A percentile compares a stretch with the other conserved stretches of the same genome.
Conservation (phyloP, 495 filamentous ascomycete genomes). For the Hypoxylon perforatum region DNA sequence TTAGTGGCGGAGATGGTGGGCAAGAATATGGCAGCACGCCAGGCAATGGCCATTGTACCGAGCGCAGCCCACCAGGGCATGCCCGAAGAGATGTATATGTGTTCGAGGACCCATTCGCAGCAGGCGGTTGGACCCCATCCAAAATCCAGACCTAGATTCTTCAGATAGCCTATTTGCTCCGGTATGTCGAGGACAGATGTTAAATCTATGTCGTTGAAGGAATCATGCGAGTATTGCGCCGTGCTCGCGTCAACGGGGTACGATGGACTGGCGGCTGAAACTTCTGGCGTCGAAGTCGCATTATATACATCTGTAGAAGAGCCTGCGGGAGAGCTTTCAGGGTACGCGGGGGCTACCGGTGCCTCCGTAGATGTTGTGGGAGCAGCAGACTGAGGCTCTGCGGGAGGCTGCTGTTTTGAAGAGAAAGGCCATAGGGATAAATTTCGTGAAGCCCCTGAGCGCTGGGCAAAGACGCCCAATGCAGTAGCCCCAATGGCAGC, state of each 20-base stretch:
- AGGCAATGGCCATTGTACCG: conserved; percentile 66
- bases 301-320: conserved; percentile 1
- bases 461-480: conserved; percentile 43
- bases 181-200: conserved; percentile 64
- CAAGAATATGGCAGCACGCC: conserved; percentile 74
- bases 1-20: conserved; percentile 70
- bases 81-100: conserved; percentile 77
- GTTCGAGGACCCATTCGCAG: conserved; percentile 81
- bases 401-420: conserved; percentile 30
- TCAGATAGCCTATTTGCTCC: conserved; percentile 84
- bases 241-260: conserved; percentile 7
- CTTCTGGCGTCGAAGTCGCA: conserved; percentile 7
- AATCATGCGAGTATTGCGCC: background rate
- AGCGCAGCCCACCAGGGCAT: conserved; percentile 88
- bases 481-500: conserved; percentile 14
- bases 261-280: background rate
- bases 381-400: conserved; percentile 14
- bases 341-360: background rate
- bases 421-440: conserved; percentile 49
- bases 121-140: conserved; percentile 78
- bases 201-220: conserved; percentile 50
- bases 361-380: conserved; percentile 4
- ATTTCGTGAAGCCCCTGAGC: conserved; percentile 42
- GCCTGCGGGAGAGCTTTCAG: background rate
- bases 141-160: conserved; percentile 83